Evolutionary conservation across 2,329 filamentous ascomycete species (phyloP).

Genomic region (Curvularia sp.): DNA sequence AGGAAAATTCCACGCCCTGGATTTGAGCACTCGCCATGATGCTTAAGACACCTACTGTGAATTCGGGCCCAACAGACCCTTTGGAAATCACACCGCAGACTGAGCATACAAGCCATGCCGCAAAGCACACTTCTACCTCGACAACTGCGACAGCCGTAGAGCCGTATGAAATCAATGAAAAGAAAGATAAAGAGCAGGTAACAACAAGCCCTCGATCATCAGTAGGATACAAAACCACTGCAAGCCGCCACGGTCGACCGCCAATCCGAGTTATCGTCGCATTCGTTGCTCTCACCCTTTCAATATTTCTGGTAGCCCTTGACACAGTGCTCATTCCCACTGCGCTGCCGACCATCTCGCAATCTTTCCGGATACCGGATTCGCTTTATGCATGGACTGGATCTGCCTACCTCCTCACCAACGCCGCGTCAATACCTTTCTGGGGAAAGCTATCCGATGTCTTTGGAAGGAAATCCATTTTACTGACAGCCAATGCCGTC

Average conservation of each 20-base stretch:
- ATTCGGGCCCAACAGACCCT: not conserved
- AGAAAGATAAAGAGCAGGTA: not conserved
- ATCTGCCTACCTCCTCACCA: conserved; percentile 49
- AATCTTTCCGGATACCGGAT: conserved; percentile 66
- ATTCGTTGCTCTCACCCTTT: conserved; percentile 42
- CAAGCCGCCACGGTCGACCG: not conserved
- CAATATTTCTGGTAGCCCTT: conserved; percentile 53
- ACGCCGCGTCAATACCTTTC: conserved; percentile 50
- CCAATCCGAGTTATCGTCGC: conserved; percentile 27
- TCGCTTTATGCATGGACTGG: conserved; percentile 82
- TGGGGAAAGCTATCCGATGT: conserved; percentile 53
- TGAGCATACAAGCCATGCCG: not conserved
- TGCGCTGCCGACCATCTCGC: conserved; percentile 69
- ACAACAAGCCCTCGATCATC: not conserved
- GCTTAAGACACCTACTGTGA: not conserved
- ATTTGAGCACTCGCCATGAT: not conserved
- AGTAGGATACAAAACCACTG: not conserved
- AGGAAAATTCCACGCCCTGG: not conserved
- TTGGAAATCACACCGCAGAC: not conserved
- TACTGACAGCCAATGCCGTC: conserved; percentile 47
- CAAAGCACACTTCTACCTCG: not conserved
- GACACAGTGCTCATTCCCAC: conserved; percentile 68
- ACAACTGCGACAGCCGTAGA: not conserved
- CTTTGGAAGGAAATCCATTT: conserved; percentile 48
- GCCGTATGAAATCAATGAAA: not conserved